phyloP scores from a whole-genome alignment of 768 basidiomycete species.

The Pholiota microspora region DNA sequence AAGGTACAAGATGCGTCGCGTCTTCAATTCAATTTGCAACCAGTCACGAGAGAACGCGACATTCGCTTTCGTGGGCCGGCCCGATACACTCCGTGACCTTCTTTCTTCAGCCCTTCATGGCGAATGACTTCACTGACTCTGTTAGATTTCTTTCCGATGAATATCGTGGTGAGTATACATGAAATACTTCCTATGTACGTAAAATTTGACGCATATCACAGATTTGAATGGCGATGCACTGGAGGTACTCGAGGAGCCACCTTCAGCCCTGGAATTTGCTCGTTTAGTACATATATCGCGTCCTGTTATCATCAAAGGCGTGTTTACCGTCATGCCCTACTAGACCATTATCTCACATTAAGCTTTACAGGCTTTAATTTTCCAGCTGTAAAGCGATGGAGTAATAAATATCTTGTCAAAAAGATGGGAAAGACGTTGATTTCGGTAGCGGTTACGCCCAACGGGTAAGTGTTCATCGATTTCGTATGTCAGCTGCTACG shows the following conservation, averaged over 20 bases:
- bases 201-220: slow-evolving; percentile 20
- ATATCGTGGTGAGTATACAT: slow-evolving; percentile 35
- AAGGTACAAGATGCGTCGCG: no score
- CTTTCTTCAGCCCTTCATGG: slow-evolving; percentile 3
- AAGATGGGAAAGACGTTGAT: slow-evolving; percentile 53
- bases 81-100: no score
- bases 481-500: background rate
- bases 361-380: slow-evolving; percentile 42
- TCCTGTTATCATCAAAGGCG: slow-evolving; percentile 75
- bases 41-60: slow-evolving; percentile 9
- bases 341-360: background rate
- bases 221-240: slow-evolving; percentile 59
- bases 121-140: slow-evolving; percentile 7
- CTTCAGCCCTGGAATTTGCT: slow-evolving; percentile 68
- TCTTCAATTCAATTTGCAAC: slow-evolving; percentile 8
- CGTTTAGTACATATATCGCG: slow-evolving; percentile 65
- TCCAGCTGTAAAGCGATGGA: slow-evolving; percentile 59
- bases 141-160: slow-evolving; percentile 32
- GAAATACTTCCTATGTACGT: no score
- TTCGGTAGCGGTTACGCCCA: slow-evolving; percentile 79
- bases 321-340: background rate
- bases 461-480: slow-evolving; percentile 55
- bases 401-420: slow-evolving; percentile 56
- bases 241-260: slow-evolving; percentile 50
- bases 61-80: background rate